A percentile compares a stretch with the other conserved stretches of the same genome.
Evolutionary conservation across 345 rosid species (phyloP).

Genomic region (Pelargonium nanum): DNA sequence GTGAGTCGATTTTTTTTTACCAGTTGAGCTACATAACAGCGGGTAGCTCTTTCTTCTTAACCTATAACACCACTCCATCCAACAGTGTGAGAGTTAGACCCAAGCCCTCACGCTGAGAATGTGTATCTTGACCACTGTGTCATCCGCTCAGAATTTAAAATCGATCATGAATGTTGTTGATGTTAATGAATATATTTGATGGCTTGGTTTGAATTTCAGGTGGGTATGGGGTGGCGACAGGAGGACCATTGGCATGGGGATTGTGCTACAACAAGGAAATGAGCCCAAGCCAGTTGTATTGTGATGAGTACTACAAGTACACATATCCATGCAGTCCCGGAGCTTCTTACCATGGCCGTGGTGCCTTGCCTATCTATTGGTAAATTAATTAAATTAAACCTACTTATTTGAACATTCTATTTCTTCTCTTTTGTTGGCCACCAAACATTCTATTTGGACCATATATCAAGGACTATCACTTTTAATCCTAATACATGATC

Average conservation of each 20-base stretch:
- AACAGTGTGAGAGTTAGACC: too few relatives aligned
- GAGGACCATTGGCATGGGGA: slow-evolving; percentile 90
- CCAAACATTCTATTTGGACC: too few relatives aligned
- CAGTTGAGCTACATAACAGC: too few relatives aligned
- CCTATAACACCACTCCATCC: too few relatives aligned
- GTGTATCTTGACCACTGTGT: too few relatives aligned
- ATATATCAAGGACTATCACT: too few relatives aligned
- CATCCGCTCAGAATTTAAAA: too few relatives aligned
- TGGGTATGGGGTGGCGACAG: slow-evolving; percentile 88
- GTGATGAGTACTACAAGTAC: slow-evolving; percentile 60
- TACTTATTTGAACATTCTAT: too few relatives aligned
- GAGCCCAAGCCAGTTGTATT: slow-evolving; percentile 66
- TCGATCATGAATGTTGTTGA: not conserved
- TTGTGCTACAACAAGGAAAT: slow-evolving; percentile 80
- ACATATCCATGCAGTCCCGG: slow-evolving; percentile 76
- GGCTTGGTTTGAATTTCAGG: slow-evolving; percentile 26
- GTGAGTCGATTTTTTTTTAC: slow-evolving; percentile 18
- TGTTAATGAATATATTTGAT: not conserved
- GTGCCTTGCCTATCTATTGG: slow-evolving; percentile 80
- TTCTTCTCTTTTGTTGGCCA: too few relatives aligned
- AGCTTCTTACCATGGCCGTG: slow-evolving; percentile 76
- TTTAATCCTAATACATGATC: too few relatives aligned
- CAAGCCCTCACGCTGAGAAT: too few relatives aligned
- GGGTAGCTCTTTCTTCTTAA: too few relatives aligned
- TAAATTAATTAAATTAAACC: slow-evolving; percentile 10